These are phyloP conservation scores for Conidiobolus incongruus DNA, from an alignment of 371 early-diverging fungal genomes.

Conservation along the genomic window DNA sequence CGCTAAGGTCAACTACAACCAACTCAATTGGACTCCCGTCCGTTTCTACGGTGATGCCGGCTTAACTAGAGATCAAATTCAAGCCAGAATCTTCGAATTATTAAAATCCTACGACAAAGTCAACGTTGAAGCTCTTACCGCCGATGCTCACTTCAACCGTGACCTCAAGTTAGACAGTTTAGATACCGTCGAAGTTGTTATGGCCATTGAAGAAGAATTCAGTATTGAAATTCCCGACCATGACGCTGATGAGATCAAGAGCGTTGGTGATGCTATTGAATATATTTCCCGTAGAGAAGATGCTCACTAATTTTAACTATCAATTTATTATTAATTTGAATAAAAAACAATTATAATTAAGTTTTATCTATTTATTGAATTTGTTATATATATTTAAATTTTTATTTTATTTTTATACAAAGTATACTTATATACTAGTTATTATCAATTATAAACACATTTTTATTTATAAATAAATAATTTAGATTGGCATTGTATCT, in stretches of 20 bases:
- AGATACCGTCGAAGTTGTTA: conserved; percentile 93
- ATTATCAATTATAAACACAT: too few species aligned
- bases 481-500: too few species aligned
- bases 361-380: too few species aligned
- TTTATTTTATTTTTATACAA: too few species aligned
- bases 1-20: too few species aligned
- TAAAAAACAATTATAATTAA: too few species aligned
- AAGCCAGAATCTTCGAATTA: conserved; percentile 65
- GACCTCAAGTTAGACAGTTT: conserved; percentile 90
- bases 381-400: too few species aligned
- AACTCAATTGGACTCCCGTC: conserved; percentile 7
- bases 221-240: conserved; percentile 91
- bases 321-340: background rate
- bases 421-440: too few species aligned
- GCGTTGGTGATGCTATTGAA: conserved; percentile 69
- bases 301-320: conserved; percentile 30
- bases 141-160: conserved; percentile 66
- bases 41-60: conserved; percentile 37
- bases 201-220: conserved; percentile 98
- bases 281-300: conserved; percentile 52
- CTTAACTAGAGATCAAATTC: conserved; percentile 30
- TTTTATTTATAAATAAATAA: too few species aligned
- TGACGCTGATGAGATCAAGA: conserved; percentile 88
- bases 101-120: conserved; percentile 89
- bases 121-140: conserved; percentile 55